Evolutionary conservation across 2,329 filamentous ascomycete species (phyloP), one percentile per base, ranked within the genome.

Genomic region (Scopulariopsis brevicaulis): DNA sequence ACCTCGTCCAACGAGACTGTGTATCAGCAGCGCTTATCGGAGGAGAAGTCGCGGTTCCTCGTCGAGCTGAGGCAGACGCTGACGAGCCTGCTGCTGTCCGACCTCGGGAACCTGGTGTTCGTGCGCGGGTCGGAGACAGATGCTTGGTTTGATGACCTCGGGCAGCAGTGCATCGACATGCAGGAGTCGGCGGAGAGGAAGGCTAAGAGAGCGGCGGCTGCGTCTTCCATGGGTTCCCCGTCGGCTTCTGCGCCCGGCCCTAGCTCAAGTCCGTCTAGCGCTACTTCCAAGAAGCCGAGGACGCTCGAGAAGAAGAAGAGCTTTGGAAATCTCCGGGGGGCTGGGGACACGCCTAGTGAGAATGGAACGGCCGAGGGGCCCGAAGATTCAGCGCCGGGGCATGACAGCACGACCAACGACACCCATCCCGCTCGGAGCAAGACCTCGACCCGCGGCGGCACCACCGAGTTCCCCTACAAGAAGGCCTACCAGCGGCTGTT

Each of bases 121-220:
- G 84, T 85, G n/a, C 83, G 82, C 55, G 94, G 94, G 3, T 96
- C 91, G 50, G 94, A 99, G 73, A 97, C 93, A 0, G 94, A 97
- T 69, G 78, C 78, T 3, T 96, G 93, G 87, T 94, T 96, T 63
- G 78, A 82, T 56, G 81, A 82, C 15, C 70, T 91, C 7, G 83
- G 84, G 2, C 81, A 86, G 63, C 76, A 86, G 62, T 86, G 83
- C 66, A 83, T 85, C 56, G 81, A 85, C 46, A 77, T 83, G 28
- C 82, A 79, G 53, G 80, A 85, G 55, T 76, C 78, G 3, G 70
- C 79, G 35, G 77, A 83, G 60, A 72, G 74, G 46, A 74, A 76
- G 54, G 73, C 74, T 55, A 67, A 75, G 60, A 66, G 76, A 60
- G 63, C 66, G 22, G 57, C 52, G 34, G 57, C 53, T 20, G 57